Evolutionary conservation across 2,329 filamentous ascomycete species (phyloP).

Genomic region (Paraconiothyrium brasiliense): DNA sequence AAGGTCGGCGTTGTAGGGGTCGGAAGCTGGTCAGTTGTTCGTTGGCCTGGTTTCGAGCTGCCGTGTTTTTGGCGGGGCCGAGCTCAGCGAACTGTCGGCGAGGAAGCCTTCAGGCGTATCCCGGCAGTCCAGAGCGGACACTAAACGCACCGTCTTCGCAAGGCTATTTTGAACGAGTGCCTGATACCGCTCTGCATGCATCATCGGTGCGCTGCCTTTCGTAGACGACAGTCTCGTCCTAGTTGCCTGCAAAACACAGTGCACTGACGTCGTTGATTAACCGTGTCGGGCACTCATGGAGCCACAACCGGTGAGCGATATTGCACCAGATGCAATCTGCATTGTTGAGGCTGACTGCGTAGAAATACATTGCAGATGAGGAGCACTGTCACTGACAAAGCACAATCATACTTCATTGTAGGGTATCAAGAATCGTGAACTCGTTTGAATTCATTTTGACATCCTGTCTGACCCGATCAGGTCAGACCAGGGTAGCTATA

Average conservation of each 20-base stretch:
- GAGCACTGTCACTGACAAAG: background rate
- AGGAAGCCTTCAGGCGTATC: slow-evolving; percentile 17
- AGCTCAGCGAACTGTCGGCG: slow-evolving; percentile 1
- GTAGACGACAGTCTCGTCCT: background rate
- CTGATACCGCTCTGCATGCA: background rate
- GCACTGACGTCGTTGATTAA: slow-evolving; percentile 18
- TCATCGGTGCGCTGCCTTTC: background rate
- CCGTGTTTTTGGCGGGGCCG: slow-evolving; percentile 18
- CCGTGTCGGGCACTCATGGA: slow-evolving; percentile 12
- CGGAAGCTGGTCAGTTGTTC: slow-evolving; percentile 14
- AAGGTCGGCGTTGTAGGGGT: slow-evolving; percentile 8
- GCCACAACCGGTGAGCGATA: slow-evolving; percentile 16
- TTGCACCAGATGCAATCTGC: slow-evolving; percentile 6
- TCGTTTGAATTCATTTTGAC: slow-evolving; percentile 42
- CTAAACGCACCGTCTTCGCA: slow-evolving; percentile 1
- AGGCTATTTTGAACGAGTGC: slow-evolving; percentile 4
- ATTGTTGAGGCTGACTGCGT: background rate
- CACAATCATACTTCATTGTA: slow-evolving; percentile 3
- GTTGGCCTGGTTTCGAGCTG: slow-evolving; percentile 16
- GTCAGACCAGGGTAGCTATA: slow-evolving; percentile 38
- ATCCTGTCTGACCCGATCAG: slow-evolving; percentile 32
- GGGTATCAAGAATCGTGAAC: slow-evolving; percentile 39
- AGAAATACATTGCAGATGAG: background rate
- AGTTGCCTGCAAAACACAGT: slow-evolving; percentile 4
- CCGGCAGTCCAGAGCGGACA: slow-evolving; percentile 12